These are phyloP conservation scores for Neckera pumila DNA, from an alignment of 225 moss, liverwort and hornwort species.

Conservation along the genomic window DNA sequence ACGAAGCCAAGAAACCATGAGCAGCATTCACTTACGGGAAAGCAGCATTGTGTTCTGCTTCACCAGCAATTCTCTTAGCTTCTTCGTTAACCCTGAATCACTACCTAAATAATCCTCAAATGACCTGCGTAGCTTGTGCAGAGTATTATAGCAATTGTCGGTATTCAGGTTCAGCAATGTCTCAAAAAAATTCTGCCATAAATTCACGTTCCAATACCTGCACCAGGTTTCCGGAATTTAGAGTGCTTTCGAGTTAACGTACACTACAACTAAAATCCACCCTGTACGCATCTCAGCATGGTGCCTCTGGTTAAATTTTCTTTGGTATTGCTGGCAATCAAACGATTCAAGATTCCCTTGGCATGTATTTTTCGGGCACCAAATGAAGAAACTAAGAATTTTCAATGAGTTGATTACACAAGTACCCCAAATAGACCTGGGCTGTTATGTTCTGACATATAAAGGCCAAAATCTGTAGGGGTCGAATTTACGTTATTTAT, in stretches of 20 bases:
- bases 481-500: neutral
- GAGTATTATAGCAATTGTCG: conserved; percentile 1
- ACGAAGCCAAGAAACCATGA: neutral
- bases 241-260: neutral
- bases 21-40: conserved; percentile 30
- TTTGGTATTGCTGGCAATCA: neutral
- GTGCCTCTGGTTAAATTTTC: too few species aligned
- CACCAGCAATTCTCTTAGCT: conserved; percentile 42
- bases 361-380: too few species aligned
- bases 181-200: conserved; percentile 86
- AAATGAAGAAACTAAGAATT: neutral
- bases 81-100: conserved; percentile 42
- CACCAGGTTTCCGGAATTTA: neutral
- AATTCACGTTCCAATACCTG: conserved; percentile 81
- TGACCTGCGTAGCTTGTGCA: conserved; percentile 37
- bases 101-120: conserved; percentile 67
- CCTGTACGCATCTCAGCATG: neutral
- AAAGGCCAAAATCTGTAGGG: neutral
- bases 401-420: neutral
- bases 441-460: neutral
- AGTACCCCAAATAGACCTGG: neutral
- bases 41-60: conserved; percentile 84
- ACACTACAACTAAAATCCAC: neutral
- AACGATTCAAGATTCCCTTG: neutral
- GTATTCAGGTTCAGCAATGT: conserved; percentile 56